These are phyloP conservation scores for Colletotrichum salicis DNA, from an alignment of 2,329 filamentous ascomycete genomes.

Conservation along the genomic window DNA sequence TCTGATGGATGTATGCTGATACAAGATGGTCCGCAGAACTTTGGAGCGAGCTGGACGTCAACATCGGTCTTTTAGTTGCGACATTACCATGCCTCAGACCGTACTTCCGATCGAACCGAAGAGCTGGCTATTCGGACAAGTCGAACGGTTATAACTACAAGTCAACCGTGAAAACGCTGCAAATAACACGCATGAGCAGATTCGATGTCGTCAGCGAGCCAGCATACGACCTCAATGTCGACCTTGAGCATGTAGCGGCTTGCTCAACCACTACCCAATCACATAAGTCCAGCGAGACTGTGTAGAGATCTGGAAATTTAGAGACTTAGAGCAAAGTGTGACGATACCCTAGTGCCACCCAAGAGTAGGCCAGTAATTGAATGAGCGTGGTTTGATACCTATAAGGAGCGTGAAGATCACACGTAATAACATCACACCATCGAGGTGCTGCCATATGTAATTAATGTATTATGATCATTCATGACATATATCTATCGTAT, in stretches of 20 bases:
- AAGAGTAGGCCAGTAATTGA: not conserved
- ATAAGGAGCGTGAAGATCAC: not conserved
- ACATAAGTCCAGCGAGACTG: not conserved
- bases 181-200: not conserved
- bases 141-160: slow-evolving; percentile 24
- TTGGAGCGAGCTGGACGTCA: slow-evolving; percentile 29
- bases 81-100: slow-evolving; percentile 27
- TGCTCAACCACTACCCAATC: slow-evolving; percentile 4
- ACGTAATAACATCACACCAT: too few species aligned
- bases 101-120: slow-evolving; percentile 27
- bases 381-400: not conserved
- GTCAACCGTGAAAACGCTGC: slow-evolving; percentile 21
- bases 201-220: slow-evolving; percentile 20
- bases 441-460: too few species aligned
- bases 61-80: slow-evolving; percentile 26
- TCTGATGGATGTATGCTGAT: not conserved
- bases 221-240: not conserved
- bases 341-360: not conserved
- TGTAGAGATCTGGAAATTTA: not conserved
- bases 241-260: slow-evolving; percentile 12
- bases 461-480: too few species aligned
- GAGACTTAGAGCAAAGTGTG: not conserved
- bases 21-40: not conserved
- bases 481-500: too few species aligned
- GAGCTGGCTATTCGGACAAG: slow-evolving; percentile 18